Base-by-base conservation (phyloP, 2,329 filamentous ascomycete species). In the Pestalotiopsis sp. region DNA sequence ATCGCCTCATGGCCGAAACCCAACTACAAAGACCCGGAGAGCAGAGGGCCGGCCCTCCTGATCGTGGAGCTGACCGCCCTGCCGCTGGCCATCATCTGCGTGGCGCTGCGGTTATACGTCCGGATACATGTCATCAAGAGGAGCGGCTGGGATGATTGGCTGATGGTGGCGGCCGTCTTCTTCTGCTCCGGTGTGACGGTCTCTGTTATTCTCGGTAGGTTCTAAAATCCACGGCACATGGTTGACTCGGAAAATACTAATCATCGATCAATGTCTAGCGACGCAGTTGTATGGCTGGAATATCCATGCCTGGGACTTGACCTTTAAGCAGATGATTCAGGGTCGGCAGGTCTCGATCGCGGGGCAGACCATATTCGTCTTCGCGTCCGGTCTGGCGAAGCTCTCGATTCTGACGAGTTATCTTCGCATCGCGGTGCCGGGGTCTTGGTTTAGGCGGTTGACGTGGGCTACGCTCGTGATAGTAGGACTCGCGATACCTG, bases 331-430 rank as follows among this genome's bases (percentile, higher is more conserved):
- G 31, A 73, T 80, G 4, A 63, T 76, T 20, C 72, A 75, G 14
- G 80, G 80, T 2, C 71, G 75, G 27, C 72, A 83, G 69, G 76
- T 82, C 14, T 83, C 82, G 13, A 75, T 83, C 13, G 80, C 80
- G 5, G 79, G 74, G 1, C 81, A 83, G 72, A 78, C 78, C 17
- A 72, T 83, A 6, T 83, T 83, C 68, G 61, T 82, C 7, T 78
- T 81, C 25, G 77, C 80, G 5, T 82, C 81, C 0, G 75, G 75
- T 0, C 69, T 82, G 1, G 77, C 80, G 20, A 83, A 83, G 68
- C 66, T 79, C 2, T 83, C 82, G 1, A 83, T 83, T 38, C 75
- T 83, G 2, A 68, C 77, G 3, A 80, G 79, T 38, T 83, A 83
- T 68, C 74, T 83, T 2, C 75, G 82, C 12, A 79, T 83, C n/a